A percentile compares a stretch with the other conserved stretches of the same genome.
phyloP scores from a whole-genome alignment of 2,329 filamentous ascomycete species.

The Aspergillus flavus region DNA sequence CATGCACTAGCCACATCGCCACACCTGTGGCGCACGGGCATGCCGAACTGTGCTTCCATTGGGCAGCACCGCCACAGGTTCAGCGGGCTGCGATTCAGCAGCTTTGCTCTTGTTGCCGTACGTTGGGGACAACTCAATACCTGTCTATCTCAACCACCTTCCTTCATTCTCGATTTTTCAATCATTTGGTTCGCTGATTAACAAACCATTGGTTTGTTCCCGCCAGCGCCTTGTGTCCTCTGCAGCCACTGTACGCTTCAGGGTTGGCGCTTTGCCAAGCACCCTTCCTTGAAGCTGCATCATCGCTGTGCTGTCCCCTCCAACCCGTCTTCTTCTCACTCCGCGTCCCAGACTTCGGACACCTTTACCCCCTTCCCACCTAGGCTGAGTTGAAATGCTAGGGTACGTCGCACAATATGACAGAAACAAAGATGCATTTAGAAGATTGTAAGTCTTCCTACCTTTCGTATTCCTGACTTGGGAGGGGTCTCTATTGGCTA shows the following conservation, averaged over 20 bases:
- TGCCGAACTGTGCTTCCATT: not conserved
- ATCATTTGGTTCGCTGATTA: conserved; percentile 6
- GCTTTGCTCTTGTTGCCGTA: not conserved
- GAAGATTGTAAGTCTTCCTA: conserved; percentile 73
- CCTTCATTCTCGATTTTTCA: not conserved
- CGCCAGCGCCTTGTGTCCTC: conserved; percentile 3
- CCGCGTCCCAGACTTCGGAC: conserved; percentile 24
- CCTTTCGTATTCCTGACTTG: not conserved
- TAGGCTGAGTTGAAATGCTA: conserved; percentile 59
- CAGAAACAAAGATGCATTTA: conserved; percentile 77
- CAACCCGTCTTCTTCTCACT: conserved; percentile 19
- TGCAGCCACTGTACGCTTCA: conserved; percentile 22
- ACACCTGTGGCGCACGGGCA: conserved; percentile 11
- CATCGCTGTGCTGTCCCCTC: conserved; percentile 22
- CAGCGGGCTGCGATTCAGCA: not conserved
- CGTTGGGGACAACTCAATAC: conserved; percentile 2
- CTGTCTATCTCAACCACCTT: conserved; percentile 2
- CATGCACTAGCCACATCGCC: conserved; percentile 8
- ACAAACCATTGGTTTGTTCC: conserved; percentile 10
- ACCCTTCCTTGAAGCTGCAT: conserved; percentile 32
- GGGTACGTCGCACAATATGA: conserved; percentile 65
- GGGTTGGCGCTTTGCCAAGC: conserved; percentile 29
- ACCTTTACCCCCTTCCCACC: conserved; percentile 22
- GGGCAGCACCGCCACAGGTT: conserved; percentile 13
- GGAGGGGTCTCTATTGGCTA: not conserved